Conservation (phyloP, 2,329 filamentous ascomycete genomes). For the Stemphylium lycopersici region DNA sequence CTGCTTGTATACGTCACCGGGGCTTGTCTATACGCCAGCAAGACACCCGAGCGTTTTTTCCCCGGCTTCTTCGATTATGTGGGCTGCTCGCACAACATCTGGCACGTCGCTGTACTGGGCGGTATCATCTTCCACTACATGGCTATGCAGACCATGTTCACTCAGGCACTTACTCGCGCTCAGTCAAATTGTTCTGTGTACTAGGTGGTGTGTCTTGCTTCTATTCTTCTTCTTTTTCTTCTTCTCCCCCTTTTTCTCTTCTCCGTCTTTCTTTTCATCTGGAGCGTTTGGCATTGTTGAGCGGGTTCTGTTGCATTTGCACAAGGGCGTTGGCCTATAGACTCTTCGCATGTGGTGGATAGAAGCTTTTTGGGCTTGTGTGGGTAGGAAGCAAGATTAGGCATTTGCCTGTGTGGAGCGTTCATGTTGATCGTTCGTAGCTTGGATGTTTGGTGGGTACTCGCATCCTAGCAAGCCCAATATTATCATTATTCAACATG, state of each 20-base stretch:
- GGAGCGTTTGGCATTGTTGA: slow-evolving; percentile 9
- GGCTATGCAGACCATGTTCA: slow-evolving; percentile 95
- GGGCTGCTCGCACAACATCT: slow-evolving; percentile 94
- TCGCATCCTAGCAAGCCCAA: too few species aligned
- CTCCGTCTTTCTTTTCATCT: neutral
- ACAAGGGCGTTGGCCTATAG: neutral
- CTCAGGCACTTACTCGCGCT: slow-evolving; percentile 54
- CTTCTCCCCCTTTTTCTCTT: neutral
- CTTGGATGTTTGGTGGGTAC: too few species aligned
- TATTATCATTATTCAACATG: too few species aligned
- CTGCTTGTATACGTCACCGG: slow-evolving; percentile 84
- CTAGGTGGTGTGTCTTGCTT: slow-evolving; percentile 4
- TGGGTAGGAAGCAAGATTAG: neutral
- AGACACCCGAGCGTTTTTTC: slow-evolving; percentile 90
- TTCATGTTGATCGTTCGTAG: too few species aligned
- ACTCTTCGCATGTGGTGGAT: neutral
- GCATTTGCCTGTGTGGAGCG: neutral
- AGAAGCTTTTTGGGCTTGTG: neutral
- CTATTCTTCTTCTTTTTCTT: neutral
- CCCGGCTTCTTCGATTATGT: slow-evolving; percentile 95
- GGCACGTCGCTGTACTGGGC: slow-evolving; percentile 92
- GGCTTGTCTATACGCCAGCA: slow-evolving; percentile 86
- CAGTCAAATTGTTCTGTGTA: slow-evolving; percentile 44
- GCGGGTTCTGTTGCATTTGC: slow-evolving; percentile 10
- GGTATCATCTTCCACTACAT: slow-evolving; percentile 97